phyloP scores from a whole-genome alignment of 1,284 basidiomycete genomes.

The Leccinum insigne region DNA sequence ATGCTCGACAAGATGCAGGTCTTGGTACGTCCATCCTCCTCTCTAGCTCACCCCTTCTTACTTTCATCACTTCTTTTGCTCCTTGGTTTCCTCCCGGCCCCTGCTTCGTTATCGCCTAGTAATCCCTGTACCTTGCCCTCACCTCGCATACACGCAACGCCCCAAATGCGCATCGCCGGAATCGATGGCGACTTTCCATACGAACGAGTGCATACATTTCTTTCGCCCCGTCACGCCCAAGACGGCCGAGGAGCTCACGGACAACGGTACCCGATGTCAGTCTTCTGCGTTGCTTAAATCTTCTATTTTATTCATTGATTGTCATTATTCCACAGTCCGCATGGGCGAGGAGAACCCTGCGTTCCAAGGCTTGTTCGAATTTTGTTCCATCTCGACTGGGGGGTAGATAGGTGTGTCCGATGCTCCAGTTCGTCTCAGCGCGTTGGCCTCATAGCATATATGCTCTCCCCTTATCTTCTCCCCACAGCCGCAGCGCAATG shows the following conservation, averaged over 20 bases:
- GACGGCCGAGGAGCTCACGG: slow-evolving; percentile 82
- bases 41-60: not conserved
- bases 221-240: slow-evolving; percentile 88
- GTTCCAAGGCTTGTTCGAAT: slow-evolving; percentile 97
- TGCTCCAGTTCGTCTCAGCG: not conserved
- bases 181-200: slow-evolving; percentile 93
- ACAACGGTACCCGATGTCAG: slow-evolving; percentile 73
- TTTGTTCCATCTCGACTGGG: slow-evolving; percentile 95
- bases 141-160: slow-evolving; percentile 45
- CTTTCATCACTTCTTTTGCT: not conserved
- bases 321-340: slow-evolving; percentile 52
- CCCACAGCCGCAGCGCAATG: slow-evolving; percentile 76
- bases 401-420: slow-evolving; percentile 74
- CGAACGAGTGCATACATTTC: slow-evolving; percentile 69
- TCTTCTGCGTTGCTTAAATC: not conserved
- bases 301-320: slow-evolving; percentile 7
- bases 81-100: not conserved
- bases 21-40: not conserved
- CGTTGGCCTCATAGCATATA: not conserved
- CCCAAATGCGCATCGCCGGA: slow-evolving; percentile 82
- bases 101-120: too few relatives aligned
- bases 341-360: slow-evolving; percentile 96
- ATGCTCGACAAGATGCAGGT: not conserved
- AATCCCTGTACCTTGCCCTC: not conserved
- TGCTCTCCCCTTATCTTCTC: not conserved